Conservation (phyloP, 371 early-diverging fungal genomes). For the Mucor lusitanicus region DNA sequence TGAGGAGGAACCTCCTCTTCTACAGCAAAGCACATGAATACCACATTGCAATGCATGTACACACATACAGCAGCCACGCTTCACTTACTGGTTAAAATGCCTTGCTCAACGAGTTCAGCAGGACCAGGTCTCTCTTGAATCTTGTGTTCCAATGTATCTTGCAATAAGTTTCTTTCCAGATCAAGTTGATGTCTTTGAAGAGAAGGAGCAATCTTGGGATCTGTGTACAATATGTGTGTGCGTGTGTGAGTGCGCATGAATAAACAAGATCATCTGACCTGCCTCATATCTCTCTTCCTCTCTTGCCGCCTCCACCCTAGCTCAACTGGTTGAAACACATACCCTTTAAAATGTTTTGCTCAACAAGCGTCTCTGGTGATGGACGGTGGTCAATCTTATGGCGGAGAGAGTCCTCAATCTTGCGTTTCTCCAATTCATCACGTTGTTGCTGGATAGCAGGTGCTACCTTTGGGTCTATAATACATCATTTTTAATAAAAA, state of each 20-base stretch:
- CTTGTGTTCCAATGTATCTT: constrained; percentile 69
- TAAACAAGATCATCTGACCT: neutral
- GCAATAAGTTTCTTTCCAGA: constrained; percentile 63
- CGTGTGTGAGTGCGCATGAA: neutral
- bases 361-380: constrained; percentile 64
- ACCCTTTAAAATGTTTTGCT: constrained; percentile 68
- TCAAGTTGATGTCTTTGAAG: constrained; percentile 51
- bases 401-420: constrained; percentile 68
- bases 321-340: neutral
- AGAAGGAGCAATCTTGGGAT: constrained; percentile 54
- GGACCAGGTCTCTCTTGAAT: constrained; percentile 71
- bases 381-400: constrained; percentile 78
- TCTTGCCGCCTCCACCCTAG: too few species aligned
- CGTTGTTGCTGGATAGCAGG: constrained; percentile 54
- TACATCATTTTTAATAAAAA: neutral
- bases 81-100: constrained; percentile 55
- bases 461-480: constrained; percentile 50
- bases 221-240: constrained; percentile 10
- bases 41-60: neutral
- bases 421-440: constrained; percentile 60
- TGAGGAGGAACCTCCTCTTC: neutral
- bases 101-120: constrained; percentile 69
- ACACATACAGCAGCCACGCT: neutral
- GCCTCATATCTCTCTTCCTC: neutral
- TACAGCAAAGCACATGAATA: neutral